Conservation (phyloP, 2,329 filamentous ascomycete species). For the Cercospora zeae-maydis region DNA sequence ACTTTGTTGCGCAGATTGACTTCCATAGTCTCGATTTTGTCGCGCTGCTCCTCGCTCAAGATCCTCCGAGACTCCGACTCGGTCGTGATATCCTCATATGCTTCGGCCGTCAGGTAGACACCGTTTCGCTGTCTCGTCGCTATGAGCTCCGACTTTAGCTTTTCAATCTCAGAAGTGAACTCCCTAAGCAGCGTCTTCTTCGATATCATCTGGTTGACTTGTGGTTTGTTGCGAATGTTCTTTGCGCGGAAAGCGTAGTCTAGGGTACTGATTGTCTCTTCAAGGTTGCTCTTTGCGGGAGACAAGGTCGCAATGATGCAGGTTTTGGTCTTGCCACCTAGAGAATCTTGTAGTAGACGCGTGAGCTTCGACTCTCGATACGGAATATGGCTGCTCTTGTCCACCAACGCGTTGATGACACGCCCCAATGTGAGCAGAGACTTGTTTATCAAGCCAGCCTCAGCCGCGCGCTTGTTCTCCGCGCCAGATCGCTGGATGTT, state of each 20-base stretch:
- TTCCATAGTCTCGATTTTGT: conserved; percentile 90
- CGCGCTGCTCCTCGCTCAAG: conserved; percentile 84
- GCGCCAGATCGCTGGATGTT: conserved; percentile 96
- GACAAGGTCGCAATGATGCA: conserved; percentile 98
- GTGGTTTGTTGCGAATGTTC: conserved; percentile 97
- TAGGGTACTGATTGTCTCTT: conserved; percentile 96
- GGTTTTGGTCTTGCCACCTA: conserved; percentile 92
- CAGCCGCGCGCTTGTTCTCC: conserved; percentile 94
- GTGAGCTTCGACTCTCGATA: conserved; percentile 95
- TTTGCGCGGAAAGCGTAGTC: conserved; percentile 98
- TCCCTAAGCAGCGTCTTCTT: conserved; percentile 91
- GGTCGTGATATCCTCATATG: conserved; percentile 84
- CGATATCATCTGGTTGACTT: conserved; percentile 85
- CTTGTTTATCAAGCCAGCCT: conserved; percentile 97
- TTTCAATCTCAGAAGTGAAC: conserved; percentile 89
- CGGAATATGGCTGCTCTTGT: conserved; percentile 84
- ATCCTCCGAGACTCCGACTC: conserved; percentile 91
- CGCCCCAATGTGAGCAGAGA: conserved; percentile 89
- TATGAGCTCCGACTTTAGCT: conserved; percentile 88
- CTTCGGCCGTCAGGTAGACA: conserved; percentile 85
- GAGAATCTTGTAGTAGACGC: conserved; percentile 87
- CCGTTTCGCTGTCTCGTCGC: conserved; percentile 90
- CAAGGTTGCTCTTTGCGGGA: conserved; percentile 88
- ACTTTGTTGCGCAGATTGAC: conserved; percentile 87
- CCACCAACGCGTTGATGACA: conserved; percentile 95